These are phyloP conservation scores for Golubevia pallescens DNA, from an alignment of 1,284 basidiomycete genomes.

Conservation along the genomic window DNA sequence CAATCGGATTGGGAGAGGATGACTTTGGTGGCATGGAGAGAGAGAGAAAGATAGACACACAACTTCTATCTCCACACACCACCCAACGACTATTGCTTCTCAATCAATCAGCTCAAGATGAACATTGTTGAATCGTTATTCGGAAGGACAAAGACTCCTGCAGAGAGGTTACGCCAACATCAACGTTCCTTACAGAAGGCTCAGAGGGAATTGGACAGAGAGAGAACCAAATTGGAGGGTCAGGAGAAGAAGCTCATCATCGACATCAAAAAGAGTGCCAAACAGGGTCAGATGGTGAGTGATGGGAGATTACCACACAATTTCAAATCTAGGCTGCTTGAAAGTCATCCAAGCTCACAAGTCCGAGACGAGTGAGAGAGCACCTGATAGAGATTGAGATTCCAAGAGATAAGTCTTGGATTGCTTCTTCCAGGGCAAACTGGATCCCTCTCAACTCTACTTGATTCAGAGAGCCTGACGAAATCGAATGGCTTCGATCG, in stretches of 20 bases:
- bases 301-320: too few relatives aligned
- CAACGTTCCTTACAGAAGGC: slow-evolving; percentile 94
- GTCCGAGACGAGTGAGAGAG: too few relatives aligned
- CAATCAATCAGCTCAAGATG: background rate
- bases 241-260: slow-evolving; percentile 70
- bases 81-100: background rate
- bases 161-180: slow-evolving; percentile 93
- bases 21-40: slow-evolving; percentile 10
- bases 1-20: slow-evolving; percentile 24
- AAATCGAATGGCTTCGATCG: too few relatives aligned
- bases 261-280: slow-evolving; percentile 96
- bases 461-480: too few relatives aligned
- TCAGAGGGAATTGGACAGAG: slow-evolving; percentile 93
- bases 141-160: slow-evolving; percentile 89
- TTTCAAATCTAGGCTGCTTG: too few relatives aligned
- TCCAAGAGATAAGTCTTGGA: too few relatives aligned
- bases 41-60: background rate
- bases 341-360: too few relatives aligned
- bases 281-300: slow-evolving; percentile 94
- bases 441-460: too few relatives aligned
- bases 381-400: too few relatives aligned
- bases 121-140: slow-evolving; percentile 68
- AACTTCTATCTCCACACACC: too few relatives aligned
- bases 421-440: too few relatives aligned
- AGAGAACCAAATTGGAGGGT: slow-evolving; percentile 89